Base-by-base conservation (phyloP, 257 asterid species). In the Nicotiana obtusifolia region DNA sequence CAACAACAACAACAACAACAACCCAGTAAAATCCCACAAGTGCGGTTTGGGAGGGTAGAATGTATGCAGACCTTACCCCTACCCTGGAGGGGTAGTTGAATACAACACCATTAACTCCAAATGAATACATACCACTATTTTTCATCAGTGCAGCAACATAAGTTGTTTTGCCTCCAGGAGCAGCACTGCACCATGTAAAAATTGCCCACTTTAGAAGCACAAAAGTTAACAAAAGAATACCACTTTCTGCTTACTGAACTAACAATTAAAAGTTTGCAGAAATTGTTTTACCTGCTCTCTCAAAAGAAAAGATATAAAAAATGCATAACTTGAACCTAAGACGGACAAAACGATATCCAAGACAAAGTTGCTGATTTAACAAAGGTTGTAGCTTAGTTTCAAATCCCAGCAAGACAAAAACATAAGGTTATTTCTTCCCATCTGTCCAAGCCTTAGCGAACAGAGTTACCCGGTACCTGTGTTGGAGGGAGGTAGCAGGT, bases 141-240 rank as follows among this genome's bases (percentile, higher is more conserved):
- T 93, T 95, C 98, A 95, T 94, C 65, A 95, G 95, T 6, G 98
- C 95, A 69, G 98, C 97, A 82, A 94, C 76, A 83, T 95, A 95
- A 41, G 99, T 94, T 67, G 98, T 95, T 91, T 95, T 95, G 81
- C 99, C 98, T 80, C 99, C 99, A 81, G 99, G 99, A 26, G 99
- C 97, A 85, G 99, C 99, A 87, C 99, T 95, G 73, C 86, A 89
- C 84, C 15, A 52, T 20, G 30, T n/a, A 81, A 54, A 77, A 80
- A 81, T 35, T 81, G 82, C 56, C 33, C 81, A 57, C 86, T 80
- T 86, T 41, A 86, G 81, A 84, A 47, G 65, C 56, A 64, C 49
- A 66, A 68, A 64, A 78, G 61, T 44, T 33, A 84, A 52, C 57
- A 11, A 66, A 13, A 67, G 26, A 49, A 14, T 19, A 76, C 14